phyloP scores from a whole-genome alignment of 2,329 filamentous ascomycete genomes.

The Fusarium vanettenii region DNA sequence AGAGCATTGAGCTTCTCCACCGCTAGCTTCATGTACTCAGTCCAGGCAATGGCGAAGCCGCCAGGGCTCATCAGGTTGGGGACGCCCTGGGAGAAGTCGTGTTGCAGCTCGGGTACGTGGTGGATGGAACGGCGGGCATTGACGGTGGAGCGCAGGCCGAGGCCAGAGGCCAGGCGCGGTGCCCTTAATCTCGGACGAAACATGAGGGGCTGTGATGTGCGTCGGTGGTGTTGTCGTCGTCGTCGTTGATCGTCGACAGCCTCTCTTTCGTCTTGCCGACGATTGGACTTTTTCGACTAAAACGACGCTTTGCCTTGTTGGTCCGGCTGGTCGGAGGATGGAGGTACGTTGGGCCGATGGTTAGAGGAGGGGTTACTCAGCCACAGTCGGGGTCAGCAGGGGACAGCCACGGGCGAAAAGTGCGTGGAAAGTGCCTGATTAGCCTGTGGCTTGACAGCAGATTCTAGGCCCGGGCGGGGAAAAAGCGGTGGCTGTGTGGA shows the following conservation, averaged over 20 bases:
- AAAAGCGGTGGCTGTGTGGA: background rate
- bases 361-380: background rate
- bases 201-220: slow-evolving; percentile 50
- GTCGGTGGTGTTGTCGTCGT: slow-evolving; percentile 13
- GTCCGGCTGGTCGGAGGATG: slow-evolving; percentile 23
- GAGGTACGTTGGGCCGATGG: slow-evolving; percentile 35
- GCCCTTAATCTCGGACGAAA: slow-evolving; percentile 66
- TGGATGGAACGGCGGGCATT: slow-evolving; percentile 58
- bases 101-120: slow-evolving; percentile 58
- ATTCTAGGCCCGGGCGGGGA: background rate
- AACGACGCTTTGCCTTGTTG: slow-evolving; percentile 25
- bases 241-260: slow-evolving; percentile 19
- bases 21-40: slow-evolving; percentile 80
- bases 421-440: slow-evolving; percentile 7
- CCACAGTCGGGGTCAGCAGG: slow-evolving; percentile 14
- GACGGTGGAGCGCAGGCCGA: slow-evolving; percentile 50
- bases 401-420: background rate
- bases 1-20: slow-evolving; percentile 80
- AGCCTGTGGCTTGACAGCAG: background rate
- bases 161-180: slow-evolving; percentile 56
- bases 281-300: slow-evolving; percentile 33
- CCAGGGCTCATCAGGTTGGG: slow-evolving; percentile 76
- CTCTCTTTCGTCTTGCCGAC: background rate
- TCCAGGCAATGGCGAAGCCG: slow-evolving; percentile 83
- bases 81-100: slow-evolving; percentile 65